Percentiles rank a stretch among this genome's conserved stretches.
phyloP scores from a whole-genome alignment of 768 basidiomycete species.

The Heimioporus sp. region DNA sequence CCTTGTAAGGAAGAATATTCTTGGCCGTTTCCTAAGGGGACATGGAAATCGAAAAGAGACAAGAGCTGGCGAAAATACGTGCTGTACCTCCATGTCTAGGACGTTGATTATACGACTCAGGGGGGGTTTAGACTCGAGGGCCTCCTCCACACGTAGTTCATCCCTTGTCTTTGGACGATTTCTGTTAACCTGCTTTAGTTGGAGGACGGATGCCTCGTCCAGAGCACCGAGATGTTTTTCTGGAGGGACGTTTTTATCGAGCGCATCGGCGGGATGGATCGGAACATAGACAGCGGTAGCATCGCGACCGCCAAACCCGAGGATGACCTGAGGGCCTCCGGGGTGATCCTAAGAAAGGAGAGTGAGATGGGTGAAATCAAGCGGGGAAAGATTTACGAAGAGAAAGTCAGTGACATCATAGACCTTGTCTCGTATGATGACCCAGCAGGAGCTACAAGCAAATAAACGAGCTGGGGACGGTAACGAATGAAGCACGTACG shows the following conservation, averaged over 20 bases:
- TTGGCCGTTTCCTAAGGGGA: conserved; percentile 62
- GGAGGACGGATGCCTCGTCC: conserved; percentile 41
- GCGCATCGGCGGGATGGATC: conserved; percentile 82
- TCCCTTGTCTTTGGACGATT: conserved; percentile 60
- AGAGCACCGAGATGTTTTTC: conserved; percentile 75
- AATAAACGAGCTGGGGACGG: conserved; percentile 7
- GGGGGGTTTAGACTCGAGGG: conserved; percentile 58
- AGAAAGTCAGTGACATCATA: conserved; percentile 86
- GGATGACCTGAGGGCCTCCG: conserved; percentile 78
- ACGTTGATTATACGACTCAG: conserved; percentile 70
- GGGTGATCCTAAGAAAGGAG: conserved; percentile 58
- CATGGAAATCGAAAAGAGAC: neutral
- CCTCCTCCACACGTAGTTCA: conserved; percentile 64
- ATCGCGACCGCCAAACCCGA: conserved; percentile 83
- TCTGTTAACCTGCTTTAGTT: conserved; percentile 36
- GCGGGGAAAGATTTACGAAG: conserved; percentile 38
- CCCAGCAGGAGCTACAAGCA: conserved; percentile 71
- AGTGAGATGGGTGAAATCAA: neutral
- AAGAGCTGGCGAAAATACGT: neutral
- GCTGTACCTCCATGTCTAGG: conserved; percentile 74
- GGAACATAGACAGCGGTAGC: conserved; percentile 76
- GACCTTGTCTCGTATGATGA: conserved; percentile 76
- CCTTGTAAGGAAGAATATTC: conserved; percentile 68
- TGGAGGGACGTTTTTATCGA: conserved; percentile 65
- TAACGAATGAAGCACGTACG: conserved; percentile 35